Evolutionary conservation across 768 basidiomycete genomes (phyloP), one percentile per base, ranked within the genome.

Genomic region (Kwoniella dejecticola): DNA sequence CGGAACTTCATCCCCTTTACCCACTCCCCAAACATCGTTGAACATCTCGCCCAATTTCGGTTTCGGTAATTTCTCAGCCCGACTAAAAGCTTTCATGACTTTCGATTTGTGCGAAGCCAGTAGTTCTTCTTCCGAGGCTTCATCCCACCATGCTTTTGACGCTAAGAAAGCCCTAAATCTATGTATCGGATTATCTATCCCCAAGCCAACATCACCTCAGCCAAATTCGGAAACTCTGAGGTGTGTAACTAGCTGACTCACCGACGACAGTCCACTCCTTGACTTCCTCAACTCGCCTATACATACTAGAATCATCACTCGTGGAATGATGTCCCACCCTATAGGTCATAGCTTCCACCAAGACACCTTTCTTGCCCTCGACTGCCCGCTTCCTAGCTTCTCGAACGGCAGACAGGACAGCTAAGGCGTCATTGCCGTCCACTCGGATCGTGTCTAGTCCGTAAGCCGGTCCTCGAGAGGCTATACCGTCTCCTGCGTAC

Each of bases 291-390:
- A 89, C 85, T 1, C 89, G 84, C 40, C 93, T 86, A 77, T 97
- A 97, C 21, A 92, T 93, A 71, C 90, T 94, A 4, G 91, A 94
- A 78, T 97, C 93, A 71, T 97, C 94, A 10, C 93, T 95, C 31
- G 78, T 76, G 24, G 66, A 68, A 52, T 76, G 75, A 74, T 97
- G 92, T n/a, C 92, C 89, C 12, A 96, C 88, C 85, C 92, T 85
- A 74, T 95, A 95, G 7, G 88, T 88, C 91, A 94, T 94, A 5
- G 90, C 89, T 46, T 74, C 72, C 5, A 74, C 73, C 27, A 72
- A 49, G 1, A 74, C 71, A 1, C 71, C 71, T 50, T 73, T 72
- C 52, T 71, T 70, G 4, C 68, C 72, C 21, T 66, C 65, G 0
- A 77, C 71, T 10, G 74, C 74, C 30, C 74, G 30, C 19, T 64